Percentiles rank a stretch among this genome's conserved stretches.
phyloP scores from a whole-genome alignment of 495 filamentous ascomycete species.

The Bacidia gigantensis region DNA sequence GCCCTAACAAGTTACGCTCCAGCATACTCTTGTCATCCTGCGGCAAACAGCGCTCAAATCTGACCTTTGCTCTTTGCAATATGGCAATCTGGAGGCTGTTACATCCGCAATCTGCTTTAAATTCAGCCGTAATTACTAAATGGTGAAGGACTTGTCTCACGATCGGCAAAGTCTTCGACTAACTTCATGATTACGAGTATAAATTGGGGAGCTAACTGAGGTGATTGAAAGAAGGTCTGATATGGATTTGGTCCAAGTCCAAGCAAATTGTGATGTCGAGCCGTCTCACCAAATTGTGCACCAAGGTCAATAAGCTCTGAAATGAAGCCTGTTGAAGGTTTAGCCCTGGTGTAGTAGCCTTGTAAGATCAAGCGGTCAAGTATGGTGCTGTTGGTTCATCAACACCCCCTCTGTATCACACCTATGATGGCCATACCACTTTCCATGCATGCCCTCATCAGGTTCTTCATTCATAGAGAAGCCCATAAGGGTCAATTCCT shows the following conservation, averaged over 20 bases:
- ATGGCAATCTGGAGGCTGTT: background rate
- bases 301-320: background rate
- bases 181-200: background rate
- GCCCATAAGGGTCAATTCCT: background rate
- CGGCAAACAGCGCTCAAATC: background rate
- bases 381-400: background rate
- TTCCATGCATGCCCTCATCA: background rate
- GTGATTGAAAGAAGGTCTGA: background rate
- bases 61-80: background rate
- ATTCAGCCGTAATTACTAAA: too few species aligned
- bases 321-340: background rate
- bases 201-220: background rate
- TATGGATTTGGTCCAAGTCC: background rate
- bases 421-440: background rate
- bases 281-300: background rate
- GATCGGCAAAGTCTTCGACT: background rate
- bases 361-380: background rate
- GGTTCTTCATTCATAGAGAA: background rate
- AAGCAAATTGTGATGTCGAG: background rate
- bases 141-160: background rate
- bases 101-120: background rate
- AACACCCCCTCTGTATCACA: too few species aligned
- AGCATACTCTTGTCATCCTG: background rate
- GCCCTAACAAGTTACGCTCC: background rate
- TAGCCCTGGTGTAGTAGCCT: background rate